These are phyloP conservation scores for Holtermanniella nyarrowii DNA, from an alignment of 768 basidiomycete genomes.

Conservation along the genomic window DNA sequence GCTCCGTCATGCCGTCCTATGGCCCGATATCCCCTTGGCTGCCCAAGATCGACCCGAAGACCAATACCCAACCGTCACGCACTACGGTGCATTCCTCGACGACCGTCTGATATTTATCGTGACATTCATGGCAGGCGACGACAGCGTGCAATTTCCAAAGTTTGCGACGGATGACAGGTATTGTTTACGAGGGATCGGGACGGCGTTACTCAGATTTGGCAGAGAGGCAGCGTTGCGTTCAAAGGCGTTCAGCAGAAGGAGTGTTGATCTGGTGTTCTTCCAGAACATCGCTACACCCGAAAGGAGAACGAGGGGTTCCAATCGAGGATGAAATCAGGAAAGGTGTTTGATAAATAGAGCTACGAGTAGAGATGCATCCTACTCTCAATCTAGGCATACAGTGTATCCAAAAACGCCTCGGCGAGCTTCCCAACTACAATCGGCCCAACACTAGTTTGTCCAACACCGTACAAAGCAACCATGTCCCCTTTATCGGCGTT, in stretches of 20 bases:
- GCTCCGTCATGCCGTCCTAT: neutral
- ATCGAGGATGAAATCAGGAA: no score
- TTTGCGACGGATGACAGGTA: neutral
- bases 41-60: neutral
- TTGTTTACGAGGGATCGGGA: neutral
- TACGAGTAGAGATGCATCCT: no score
- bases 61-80: neutral
- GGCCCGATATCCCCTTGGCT: neutral
- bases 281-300: no score
- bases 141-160: neutral
- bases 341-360: no score
- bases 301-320: no score
- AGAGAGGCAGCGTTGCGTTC: no score
- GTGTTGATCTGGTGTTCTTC: no score
- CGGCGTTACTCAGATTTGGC: neutral
- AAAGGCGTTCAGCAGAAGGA: no score
- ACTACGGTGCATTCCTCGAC: neutral
- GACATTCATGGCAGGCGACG: neutral
- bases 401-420: constrained; percentile 65
- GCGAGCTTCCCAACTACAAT: constrained; percentile 68
- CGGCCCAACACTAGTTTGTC: constrained; percentile 72
- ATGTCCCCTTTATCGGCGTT: constrained; percentile 59
- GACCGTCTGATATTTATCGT: neutral
- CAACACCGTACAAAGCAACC: constrained; percentile 87
- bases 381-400: no score